These are phyloP conservation scores for Vitis vinifera DNA, from an alignment of 164 flowering plant genomes.

Conservation along the genomic window ASM3070453v1 NC_081816.1:764501-765000, in stretches of 20 bases:
- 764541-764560: constrained; percentile 71
- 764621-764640: constrained; percentile 73
- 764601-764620: constrained; percentile 98
- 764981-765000: constrained; percentile 40
- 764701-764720: constrained; percentile 95
- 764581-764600: constrained; percentile 88
- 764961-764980: constrained; percentile 25
- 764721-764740: constrained; percentile 90
- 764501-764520: constrained; percentile 86
- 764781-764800: constrained; percentile 94
- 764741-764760: constrained; percentile 68
- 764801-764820: constrained; percentile 85
- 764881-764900: constrained; percentile 91
- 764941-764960: constrained; percentile 63
- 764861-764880: constrained; percentile 57
- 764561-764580: constrained; percentile 85
- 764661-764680: constrained; percentile 80
- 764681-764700: constrained; percentile 89
- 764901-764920: constrained; percentile 87
- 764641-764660: constrained; percentile 52
- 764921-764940: constrained; percentile 78
- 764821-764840: constrained; percentile 73
- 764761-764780: constrained; percentile 68
- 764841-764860: constrained; percentile 77
- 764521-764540: constrained; percentile 76